Conservation (phyloP, 2,329 filamentous ascomycete species). For the Talaromyces sp. region DNA sequence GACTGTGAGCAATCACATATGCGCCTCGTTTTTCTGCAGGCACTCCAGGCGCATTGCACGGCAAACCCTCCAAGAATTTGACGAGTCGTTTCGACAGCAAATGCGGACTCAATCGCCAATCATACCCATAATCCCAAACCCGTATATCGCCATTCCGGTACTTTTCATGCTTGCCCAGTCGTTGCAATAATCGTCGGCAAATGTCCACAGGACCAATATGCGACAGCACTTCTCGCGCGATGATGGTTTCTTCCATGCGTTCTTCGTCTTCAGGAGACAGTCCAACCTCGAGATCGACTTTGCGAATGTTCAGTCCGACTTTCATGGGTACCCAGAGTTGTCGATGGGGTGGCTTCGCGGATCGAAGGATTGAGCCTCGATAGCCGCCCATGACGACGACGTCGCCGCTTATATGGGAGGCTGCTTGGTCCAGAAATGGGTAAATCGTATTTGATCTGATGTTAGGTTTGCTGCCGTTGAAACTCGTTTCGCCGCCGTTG, state of each 20-base stretch:
- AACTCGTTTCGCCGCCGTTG: background rate
- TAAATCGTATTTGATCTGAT: slow-evolving; percentile 27
- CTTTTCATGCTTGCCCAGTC: slow-evolving; percentile 71
- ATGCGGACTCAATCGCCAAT: slow-evolving; percentile 85
- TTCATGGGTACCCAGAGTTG: slow-evolving; percentile 94
- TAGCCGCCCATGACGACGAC: slow-evolving; percentile 88
- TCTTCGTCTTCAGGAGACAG: slow-evolving; percentile 78
- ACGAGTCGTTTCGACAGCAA: slow-evolving; percentile 70
- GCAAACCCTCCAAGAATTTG: slow-evolving; percentile 68
- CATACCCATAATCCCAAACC: slow-evolving; percentile 88
- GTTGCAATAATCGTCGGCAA: slow-evolving; percentile 74
- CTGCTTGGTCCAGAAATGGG: slow-evolving; percentile 54
- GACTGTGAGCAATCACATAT: slow-evolving; percentile 75
- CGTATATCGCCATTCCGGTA: slow-evolving; percentile 66
- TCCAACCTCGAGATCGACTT: slow-evolving; percentile 86
- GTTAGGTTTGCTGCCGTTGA: slow-evolving; percentile 14
- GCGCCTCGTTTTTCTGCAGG: slow-evolving; percentile 62
- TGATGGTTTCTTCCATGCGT: slow-evolving; percentile 75
- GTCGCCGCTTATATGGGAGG: slow-evolving; percentile 74
- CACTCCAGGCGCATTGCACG: slow-evolving; percentile 64
- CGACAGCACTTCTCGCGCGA: slow-evolving; percentile 82
- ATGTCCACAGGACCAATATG: slow-evolving; percentile 92
- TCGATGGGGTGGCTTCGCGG: slow-evolving; percentile 74
- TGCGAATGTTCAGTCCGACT: slow-evolving; percentile 84
- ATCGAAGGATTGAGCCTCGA: slow-evolving; percentile 82